Conservation (phyloP, 495 filamentous ascomycete genomes). For the Aspergillus kassunensis region DNA sequence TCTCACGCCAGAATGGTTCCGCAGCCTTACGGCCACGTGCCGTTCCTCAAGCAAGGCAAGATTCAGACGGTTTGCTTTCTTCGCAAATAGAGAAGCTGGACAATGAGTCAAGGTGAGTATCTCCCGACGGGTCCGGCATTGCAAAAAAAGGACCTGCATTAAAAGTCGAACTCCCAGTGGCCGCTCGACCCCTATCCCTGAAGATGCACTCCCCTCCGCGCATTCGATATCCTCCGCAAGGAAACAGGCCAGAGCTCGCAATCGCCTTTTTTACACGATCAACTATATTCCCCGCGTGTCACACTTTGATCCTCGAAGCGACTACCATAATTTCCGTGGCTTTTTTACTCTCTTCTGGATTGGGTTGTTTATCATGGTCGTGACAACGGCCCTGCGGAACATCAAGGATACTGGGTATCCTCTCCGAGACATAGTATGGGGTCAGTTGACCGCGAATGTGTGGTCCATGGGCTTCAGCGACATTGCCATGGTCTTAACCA, state of each 20-base stretch:
- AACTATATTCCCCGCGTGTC: slow-evolving; percentile 91
- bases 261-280: slow-evolving; percentile 90
- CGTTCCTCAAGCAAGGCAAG: slow-evolving; percentile 21
- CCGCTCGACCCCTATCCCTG: slow-evolving; percentile 80
- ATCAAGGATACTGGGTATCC: slow-evolving; percentile 91
- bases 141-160: neutral
- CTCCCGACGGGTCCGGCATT: neutral
- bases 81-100: slow-evolving; percentile 23
- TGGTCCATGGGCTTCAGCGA: slow-evolving; percentile 85
- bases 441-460: slow-evolving; percentile 77
- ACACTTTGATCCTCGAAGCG: slow-evolving; percentile 89
- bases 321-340: slow-evolving; percentile 90
- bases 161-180: slow-evolving; percentile 54
- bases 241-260: slow-evolving; percentile 79
- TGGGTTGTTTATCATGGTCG: slow-evolving; percentile 90
- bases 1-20: slow-evolving; percentile 26
- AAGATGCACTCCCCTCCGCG: slow-evolving; percentile 86
- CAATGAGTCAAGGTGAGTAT: slow-evolving; percentile 29
- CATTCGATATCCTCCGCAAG: slow-evolving; percentile 79
- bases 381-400: slow-evolving; percentile 86
- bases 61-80: slow-evolving; percentile 22
- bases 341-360: slow-evolving; percentile 99
- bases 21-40: slow-evolving; percentile 32
- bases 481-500: slow-evolving; percentile 74
- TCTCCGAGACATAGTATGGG: slow-evolving; percentile 79